Base-by-base conservation (phyloP, 1,139 yeast species). In the Suhomyces chickasaworum region DNA sequence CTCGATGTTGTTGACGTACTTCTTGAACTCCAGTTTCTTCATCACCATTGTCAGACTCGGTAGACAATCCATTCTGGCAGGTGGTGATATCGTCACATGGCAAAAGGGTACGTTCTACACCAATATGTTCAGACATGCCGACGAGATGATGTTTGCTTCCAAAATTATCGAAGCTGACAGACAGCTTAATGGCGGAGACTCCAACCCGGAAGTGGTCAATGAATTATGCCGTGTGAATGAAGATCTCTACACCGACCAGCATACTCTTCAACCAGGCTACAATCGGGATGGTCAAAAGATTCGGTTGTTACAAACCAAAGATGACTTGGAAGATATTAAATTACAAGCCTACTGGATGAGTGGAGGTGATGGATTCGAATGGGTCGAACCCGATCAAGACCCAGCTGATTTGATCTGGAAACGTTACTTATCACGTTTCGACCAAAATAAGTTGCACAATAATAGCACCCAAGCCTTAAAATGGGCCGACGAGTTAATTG, bases 351-450 rank as follows among this genome's bases (percentile, higher is more conserved):
- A 86, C 63, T 86, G 95, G 93, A 78, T 84, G 60, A 71, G 80
- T 46, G 86, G 85, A 10, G 90, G 90, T 13, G 89, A 84, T 51
- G 86, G 86, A 12, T 86, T 84, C 58, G 86, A 83, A 53, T 87
- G 91, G 88, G 83, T 78, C 8, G 93, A 86, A 57, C 91, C 91
- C 0, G 93, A 86, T 59, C 84, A 83, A 57, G 93, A 86, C 57
- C 91, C 91, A 0, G 89, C 89, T 0, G 87, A 83, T 30, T 56
- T 83, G 20, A 56, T 77, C 27, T 84, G 88, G 89, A 68, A 73
- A 39, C 46, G 59, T 2, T 73, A 73, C 59, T 65, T 70, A 48
- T 55, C 57, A 3, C 48, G 50, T 37, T 63, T 59, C 41, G 57
- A 64, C 34, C 58, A 55, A 36, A 66, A 64, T 10, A 42, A 32